phyloP scores from a whole-genome alignment of 345 rosid species.

The Cardamine occulta region DNA sequence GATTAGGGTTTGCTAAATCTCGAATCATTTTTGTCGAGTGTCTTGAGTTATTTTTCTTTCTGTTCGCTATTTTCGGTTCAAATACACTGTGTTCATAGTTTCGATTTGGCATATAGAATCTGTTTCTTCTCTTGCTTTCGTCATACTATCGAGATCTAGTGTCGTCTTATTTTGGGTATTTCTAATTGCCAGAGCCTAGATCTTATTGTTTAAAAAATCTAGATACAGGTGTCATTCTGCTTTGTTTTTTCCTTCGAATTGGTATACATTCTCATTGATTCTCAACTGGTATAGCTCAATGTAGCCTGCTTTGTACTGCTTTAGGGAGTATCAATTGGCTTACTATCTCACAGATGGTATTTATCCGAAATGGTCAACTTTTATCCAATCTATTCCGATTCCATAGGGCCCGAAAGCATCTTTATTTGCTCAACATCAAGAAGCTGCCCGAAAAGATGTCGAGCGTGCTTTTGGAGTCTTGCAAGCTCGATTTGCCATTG shows the following conservation, averaged over 20 bases:
- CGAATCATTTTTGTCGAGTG: background rate
- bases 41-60: background rate
- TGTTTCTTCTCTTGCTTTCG: background rate
- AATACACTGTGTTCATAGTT: background rate
- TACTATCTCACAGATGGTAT: too few species aligned
- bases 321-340: too few species aligned
- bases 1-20: conserved; percentile 24
- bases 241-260: background rate
- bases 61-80: background rate
- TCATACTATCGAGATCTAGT: conserved; percentile 18
- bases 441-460: too few species aligned
- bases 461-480: too few species aligned
- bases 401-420: too few species aligned
- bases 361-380: too few species aligned
- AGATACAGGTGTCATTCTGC: background rate
- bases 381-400: too few species aligned
- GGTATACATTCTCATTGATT: conserved; percentile 7
- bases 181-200: background rate
- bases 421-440: too few species aligned
- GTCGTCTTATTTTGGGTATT: conserved; percentile 6
- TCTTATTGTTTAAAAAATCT: background rate
- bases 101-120: background rate
- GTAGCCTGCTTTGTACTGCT: background rate
- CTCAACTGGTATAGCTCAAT: conserved; percentile 1
- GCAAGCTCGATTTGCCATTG: too few species aligned